Conservation (phyloP, 805 yeast species). For the Candida verbasci region DNA sequence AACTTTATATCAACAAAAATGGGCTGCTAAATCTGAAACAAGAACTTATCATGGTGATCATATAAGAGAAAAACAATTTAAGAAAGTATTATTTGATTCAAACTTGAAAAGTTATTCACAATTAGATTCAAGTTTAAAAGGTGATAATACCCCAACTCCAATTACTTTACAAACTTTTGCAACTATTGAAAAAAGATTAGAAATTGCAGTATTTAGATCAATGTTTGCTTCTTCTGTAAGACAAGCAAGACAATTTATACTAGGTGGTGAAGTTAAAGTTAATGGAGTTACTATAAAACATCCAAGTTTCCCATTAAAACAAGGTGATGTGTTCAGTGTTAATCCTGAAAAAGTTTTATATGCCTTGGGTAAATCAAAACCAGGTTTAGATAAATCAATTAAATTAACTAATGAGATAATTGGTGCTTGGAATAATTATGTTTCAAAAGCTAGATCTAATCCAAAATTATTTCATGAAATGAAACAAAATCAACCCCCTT, state of each 20-base stretch:
- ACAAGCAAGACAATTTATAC: conserved; percentile 87
- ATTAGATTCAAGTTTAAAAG: conserved; percentile 73
- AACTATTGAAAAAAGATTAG: conserved; percentile 81
- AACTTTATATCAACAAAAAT: conserved; percentile 87
- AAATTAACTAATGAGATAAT: conserved; percentile 71
- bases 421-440: conserved; percentile 69
- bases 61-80: conserved; percentile 79
- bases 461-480: conserved; percentile 57
- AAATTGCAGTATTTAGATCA: conserved; percentile 84
- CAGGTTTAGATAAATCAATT: conserved; percentile 63
- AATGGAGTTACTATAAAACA: conserved; percentile 76
- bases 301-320: conserved; percentile 70
- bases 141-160: conserved; percentile 64
- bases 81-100: conserved; percentile 55
- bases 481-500: conserved; percentile 37
- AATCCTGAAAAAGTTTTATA: conserved; percentile 78
- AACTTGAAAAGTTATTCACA: conserved; percentile 84
- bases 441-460: conserved; percentile 50
- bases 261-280: conserved; percentile 77
- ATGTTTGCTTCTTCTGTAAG: conserved; percentile 91
- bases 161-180: conserved; percentile 86
- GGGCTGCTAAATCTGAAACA: conserved; percentile 86
- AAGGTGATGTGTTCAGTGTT: conserved; percentile 87
- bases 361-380: conserved; percentile 84
- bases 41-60: conserved; percentile 96